Percentiles rank a stretch among this genome's conserved stretches.
Evolutionary conservation across 75 land plant species (phyloP).

Genomic region (Cunninghamia lanceolata): DNA sequence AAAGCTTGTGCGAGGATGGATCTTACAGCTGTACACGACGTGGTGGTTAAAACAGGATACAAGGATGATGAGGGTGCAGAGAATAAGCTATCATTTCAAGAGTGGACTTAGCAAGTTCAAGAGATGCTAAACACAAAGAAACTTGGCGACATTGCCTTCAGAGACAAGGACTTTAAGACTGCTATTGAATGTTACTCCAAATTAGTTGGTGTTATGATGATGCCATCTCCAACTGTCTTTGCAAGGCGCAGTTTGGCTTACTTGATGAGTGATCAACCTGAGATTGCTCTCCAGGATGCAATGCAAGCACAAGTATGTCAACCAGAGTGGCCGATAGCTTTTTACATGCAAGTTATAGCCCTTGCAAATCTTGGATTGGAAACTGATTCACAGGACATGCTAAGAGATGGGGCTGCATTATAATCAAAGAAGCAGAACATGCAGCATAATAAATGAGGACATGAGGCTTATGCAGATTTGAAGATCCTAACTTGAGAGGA

Average conservation of each 20-base stretch:
- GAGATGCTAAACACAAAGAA: slow-evolving; percentile 92
- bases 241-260: slow-evolving; percentile 74
- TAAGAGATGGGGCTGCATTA: slow-evolving; percentile 78
- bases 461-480: too few relatives aligned
- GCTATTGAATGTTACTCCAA: slow-evolving; percentile 86
- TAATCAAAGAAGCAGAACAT: slow-evolving; percentile 65
- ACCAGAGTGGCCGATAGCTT: slow-evolving; percentile 95
- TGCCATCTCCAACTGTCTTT: slow-evolving; percentile 87
- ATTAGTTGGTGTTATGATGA: slow-evolving; percentile 74
- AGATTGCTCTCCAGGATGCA: slow-evolving; percentile 87
- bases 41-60: slow-evolving; percentile 80
- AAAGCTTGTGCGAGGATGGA: slow-evolving; percentile 92
- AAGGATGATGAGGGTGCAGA: slow-evolving; percentile 97
- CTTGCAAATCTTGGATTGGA: slow-evolving; percentile 92
- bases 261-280: slow-evolving; percentile 73
- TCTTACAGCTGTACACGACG: slow-evolving; percentile 87
- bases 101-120: slow-evolving; percentile 98
- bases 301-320: slow-evolving; percentile 95
- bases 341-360: slow-evolving; percentile 89
- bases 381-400: slow-evolving; percentile 89
- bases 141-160: slow-evolving; percentile 84
- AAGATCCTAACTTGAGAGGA: too few relatives aligned
- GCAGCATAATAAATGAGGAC: slow-evolving; percentile 37
- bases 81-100: slow-evolving; percentile 95
- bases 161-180: slow-evolving; percentile 85